Evolutionary conservation across 1,139 yeast genomes (phyloP).

Genomic region (Magnusiomyces starmeri): DNA sequence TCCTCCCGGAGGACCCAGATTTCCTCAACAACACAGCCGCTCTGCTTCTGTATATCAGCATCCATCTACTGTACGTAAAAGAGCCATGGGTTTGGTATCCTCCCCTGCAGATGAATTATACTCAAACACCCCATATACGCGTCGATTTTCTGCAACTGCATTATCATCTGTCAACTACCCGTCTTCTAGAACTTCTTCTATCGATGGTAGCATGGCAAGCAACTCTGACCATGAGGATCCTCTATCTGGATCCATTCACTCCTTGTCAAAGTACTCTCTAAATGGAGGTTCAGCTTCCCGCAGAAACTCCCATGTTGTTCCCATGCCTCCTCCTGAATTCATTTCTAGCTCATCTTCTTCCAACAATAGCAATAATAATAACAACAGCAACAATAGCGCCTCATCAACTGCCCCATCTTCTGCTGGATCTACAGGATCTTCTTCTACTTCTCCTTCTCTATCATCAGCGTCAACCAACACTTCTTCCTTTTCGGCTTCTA

Average conservation of each 20-base stretch:
- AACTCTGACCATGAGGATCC: conserved; percentile 31
- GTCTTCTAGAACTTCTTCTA: conserved; percentile 20
- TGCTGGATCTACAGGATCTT: conserved; percentile 1
- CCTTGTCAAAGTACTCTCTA: conserved; percentile 29
- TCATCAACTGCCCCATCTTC: not conserved
- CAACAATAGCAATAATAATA: no score
- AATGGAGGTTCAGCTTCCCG: conserved; percentile 26
- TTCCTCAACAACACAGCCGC: conserved; percentile 8
- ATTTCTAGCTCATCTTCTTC: conserved; percentile 1
- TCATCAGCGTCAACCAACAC: not conserved
- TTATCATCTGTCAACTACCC: conserved; percentile 5
- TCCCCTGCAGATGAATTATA: conserved; percentile 12
- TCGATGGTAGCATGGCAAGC: conserved; percentile 21
- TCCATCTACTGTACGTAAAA: conserved; percentile 12
- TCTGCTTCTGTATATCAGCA: conserved; percentile 11
- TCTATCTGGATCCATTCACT: conserved; percentile 22
- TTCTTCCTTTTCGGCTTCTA: not conserved
- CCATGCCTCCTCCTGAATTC: conserved; percentile 12
- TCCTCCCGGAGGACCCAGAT: conserved; percentile 11
- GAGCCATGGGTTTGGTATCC: conserved; percentile 4
- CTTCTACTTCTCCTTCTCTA: not conserved
- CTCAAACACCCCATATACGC: conserved; percentile 11
- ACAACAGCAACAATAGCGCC: no score
- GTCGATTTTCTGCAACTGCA: conserved; percentile 12
- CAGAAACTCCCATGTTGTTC: conserved; percentile 26